phyloP scores from a whole-genome alignment of 176 grass and related monocot genomes.

The Guadua angustifolia region DNA sequence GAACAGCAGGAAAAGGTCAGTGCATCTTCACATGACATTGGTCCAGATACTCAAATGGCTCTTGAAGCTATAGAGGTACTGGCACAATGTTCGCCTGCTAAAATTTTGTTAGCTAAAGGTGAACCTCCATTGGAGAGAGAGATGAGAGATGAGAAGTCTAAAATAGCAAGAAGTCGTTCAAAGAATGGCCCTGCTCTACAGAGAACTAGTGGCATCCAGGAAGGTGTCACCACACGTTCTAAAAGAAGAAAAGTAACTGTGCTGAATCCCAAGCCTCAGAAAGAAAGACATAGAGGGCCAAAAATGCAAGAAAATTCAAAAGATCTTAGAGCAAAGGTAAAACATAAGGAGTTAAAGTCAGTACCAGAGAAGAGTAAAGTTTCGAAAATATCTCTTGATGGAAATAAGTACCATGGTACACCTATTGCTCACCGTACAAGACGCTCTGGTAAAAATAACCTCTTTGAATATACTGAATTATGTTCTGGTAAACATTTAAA shows the following conservation, averaged over 20 bases:
- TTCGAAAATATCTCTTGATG: constrained; percentile 36
- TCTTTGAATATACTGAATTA: constrained; percentile 44
- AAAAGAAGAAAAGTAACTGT: constrained; percentile 52
- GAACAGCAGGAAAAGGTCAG: constrained; percentile 41
- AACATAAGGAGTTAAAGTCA: constrained; percentile 47
- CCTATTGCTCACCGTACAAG: constrained; percentile 56
- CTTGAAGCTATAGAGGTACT: constrained; percentile 75
- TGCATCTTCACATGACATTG: constrained; percentile 52
- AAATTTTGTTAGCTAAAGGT: constrained; percentile 45
- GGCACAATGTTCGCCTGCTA: constrained; percentile 57
- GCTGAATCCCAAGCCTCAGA: constrained; percentile 22
- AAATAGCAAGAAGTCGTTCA: constrained; percentile 29
- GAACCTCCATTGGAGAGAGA: constrained; percentile 32
- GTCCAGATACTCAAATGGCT: constrained; percentile 87
- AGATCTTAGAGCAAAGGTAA: constrained; percentile 35
- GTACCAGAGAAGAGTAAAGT: constrained; percentile 46
- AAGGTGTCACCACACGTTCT: constrained; percentile 46
- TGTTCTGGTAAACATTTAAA: constrained; percentile 42
- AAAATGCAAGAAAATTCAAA: constrained; percentile 44
- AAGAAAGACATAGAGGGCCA: constrained; percentile 8
- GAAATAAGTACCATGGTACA: constrained; percentile 48
- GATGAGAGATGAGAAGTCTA: constrained; percentile 24
- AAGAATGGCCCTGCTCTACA: constrained; percentile 40
- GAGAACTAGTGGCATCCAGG: constrained; percentile 37
- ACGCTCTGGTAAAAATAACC: constrained; percentile 33